phyloP scores from a whole-genome alignment of 805 yeast genomes.

The Blastobotrys muscicola region DNA sequence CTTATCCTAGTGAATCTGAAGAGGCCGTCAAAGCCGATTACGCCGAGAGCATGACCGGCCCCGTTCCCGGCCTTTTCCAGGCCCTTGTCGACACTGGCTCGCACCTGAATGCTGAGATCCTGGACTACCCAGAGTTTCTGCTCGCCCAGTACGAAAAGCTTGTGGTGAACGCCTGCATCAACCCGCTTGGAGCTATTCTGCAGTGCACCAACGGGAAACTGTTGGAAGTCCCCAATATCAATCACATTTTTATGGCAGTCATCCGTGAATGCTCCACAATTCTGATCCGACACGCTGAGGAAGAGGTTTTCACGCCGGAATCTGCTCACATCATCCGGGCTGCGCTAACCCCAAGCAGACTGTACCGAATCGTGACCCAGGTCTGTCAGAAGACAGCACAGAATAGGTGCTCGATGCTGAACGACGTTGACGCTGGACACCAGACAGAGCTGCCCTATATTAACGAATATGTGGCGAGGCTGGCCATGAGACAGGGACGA shows the following conservation, averaged over 20 bases:
- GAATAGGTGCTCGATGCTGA: slow-evolving; percentile 65
- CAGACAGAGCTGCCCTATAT: slow-evolving; percentile 73
- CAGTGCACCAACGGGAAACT: slow-evolving; percentile 75
- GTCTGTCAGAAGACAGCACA: slow-evolving; percentile 40
- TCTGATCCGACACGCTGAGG: slow-evolving; percentile 28
- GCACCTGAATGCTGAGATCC: slow-evolving; percentile 11
- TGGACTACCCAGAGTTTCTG: slow-evolving; percentile 37
- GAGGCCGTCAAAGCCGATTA: slow-evolving; percentile 13
- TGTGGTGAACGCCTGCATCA: slow-evolving; percentile 71
- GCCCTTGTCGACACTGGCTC: slow-evolving; percentile 7
- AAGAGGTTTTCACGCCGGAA: slow-evolving; percentile 9
- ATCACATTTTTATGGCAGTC: slow-evolving; percentile 31
- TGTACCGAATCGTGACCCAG: slow-evolving; percentile 29
- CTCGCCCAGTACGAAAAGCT: slow-evolving; percentile 66
- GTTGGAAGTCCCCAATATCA: slow-evolving; percentile 30
- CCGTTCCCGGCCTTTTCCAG: slow-evolving; percentile 1
- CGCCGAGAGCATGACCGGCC: neutral
- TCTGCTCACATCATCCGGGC: slow-evolving; percentile 4
- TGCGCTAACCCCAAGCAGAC: slow-evolving; percentile 21
- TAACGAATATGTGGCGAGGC: slow-evolving; percentile 63
- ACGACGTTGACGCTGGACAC: slow-evolving; percentile 46
- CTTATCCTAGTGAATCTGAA: slow-evolving; percentile 9
- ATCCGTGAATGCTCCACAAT: slow-evolving; percentile 39
- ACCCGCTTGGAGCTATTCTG: slow-evolving; percentile 69
- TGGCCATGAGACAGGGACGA: slow-evolving; percentile 40